Evolutionary conservation across 2,329 filamentous ascomycete genomes (phyloP).

Genomic region (Hymenoscyphus fraxineus): DNA sequence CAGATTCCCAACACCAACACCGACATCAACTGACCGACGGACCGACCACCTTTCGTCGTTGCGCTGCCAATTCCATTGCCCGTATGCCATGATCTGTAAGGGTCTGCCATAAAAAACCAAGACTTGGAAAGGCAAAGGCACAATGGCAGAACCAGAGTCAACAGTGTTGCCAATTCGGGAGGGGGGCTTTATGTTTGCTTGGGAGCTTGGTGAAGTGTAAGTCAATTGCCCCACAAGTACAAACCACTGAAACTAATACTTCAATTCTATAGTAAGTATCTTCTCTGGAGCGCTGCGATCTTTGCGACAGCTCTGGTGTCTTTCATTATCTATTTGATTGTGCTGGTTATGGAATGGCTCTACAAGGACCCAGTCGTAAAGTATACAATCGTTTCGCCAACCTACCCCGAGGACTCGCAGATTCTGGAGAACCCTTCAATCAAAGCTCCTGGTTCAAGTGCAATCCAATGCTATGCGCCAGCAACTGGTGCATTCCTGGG

Average conservation of each 20-base stretch:
- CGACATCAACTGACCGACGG: not conserved
- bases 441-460: constrained; percentile 61
- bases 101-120: not conserved
- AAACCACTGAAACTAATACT: not conserved
- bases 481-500: constrained; percentile 84
- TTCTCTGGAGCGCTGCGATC: constrained; percentile 22
- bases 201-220: constrained; percentile 26
- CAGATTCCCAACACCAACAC: not conserved
- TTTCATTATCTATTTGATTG: constrained; percentile 23
- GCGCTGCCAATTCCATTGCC: not conserved
- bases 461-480: constrained; percentile 82
- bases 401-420: constrained; percentile 53
- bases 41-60: not conserved
- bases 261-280: constrained; percentile 19
- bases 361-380: constrained; percentile 43
- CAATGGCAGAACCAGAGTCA: not conserved
- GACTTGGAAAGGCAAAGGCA: not conserved
- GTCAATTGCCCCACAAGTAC: constrained; percentile 3
- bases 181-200: constrained; percentile 19
- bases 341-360: constrained; percentile 25
- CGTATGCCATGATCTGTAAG: not conserved
- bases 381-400: constrained; percentile 61
- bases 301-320: constrained; percentile 23
- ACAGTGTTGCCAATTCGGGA: not conserved
- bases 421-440: constrained; percentile 58